Percentiles rank a stretch among this genome's conserved stretches.
Conservation (phyloP, 768 basidiomycete genomes). For the Rhodotorula kratochvilovae region DNA sequence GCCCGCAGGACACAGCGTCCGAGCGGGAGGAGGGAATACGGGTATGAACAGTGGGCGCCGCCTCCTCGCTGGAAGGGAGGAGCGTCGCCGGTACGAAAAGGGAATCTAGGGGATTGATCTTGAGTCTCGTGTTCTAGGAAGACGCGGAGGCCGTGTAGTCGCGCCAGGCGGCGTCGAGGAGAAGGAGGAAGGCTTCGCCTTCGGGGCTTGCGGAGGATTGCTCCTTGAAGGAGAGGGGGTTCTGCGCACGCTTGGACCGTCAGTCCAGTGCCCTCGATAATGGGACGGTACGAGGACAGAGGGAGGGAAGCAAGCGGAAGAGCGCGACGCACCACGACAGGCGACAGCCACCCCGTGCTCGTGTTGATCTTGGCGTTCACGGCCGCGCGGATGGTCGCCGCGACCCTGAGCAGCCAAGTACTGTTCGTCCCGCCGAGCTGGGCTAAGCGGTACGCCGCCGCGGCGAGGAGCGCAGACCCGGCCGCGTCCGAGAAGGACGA, state of each 20-base stretch:
- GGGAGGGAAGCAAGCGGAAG: background rate
- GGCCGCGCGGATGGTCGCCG: slow-evolving; percentile 45
- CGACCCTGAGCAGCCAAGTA: slow-evolving; percentile 3
- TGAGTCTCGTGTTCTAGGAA: background rate
- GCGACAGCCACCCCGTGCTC: slow-evolving; percentile 13
- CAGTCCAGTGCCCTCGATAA: slow-evolving; percentile 48
- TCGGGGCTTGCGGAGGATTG: slow-evolving; percentile 64
- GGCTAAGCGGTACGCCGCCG: slow-evolving; percentile 69
- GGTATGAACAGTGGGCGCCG: background rate
- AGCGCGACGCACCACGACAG: slow-evolving; percentile 31
- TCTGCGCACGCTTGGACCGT: slow-evolving; percentile 63
- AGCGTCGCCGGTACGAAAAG: too few relatives aligned
- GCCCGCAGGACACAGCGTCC: too few relatives aligned
- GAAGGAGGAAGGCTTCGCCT: slow-evolving; percentile 70
- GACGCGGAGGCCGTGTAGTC: background rate
- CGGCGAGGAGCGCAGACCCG: slow-evolving; percentile 68
- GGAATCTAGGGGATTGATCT: too few relatives aligned
- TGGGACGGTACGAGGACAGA: background rate
- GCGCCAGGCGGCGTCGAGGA: slow-evolving; percentile 67
- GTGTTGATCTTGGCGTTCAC: slow-evolving; percentile 39
- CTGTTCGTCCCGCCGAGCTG: slow-evolving; percentile 50
- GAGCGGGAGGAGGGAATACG: background rate
- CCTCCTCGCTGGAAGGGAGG: too few relatives aligned
- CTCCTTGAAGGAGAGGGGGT: slow-evolving; percentile 58
- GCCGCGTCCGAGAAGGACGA: slow-evolving; percentile 67